Evolutionary conservation across 2,329 filamentous ascomycete genomes (phyloP).

Genomic region (Sclerotinia spermophila): DNA sequence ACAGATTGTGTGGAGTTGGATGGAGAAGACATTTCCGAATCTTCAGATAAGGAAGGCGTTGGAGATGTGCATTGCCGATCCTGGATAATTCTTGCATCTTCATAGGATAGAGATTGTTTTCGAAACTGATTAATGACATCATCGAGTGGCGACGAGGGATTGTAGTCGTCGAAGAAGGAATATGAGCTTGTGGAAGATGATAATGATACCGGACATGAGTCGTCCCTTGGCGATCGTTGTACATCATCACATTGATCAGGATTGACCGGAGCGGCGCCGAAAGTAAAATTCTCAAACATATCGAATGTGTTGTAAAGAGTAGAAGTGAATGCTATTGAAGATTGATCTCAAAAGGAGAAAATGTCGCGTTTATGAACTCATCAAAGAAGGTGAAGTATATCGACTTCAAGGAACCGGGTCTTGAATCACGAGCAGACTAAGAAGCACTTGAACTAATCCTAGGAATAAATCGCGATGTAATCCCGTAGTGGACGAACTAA

Average conservation of each 20-base stretch:
- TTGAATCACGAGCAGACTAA: background rate
- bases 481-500: background rate
- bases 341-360: background rate
- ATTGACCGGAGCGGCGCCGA: conserved; percentile 13
- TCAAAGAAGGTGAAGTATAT: background rate
- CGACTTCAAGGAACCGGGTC: background rate
- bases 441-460: too few relatives aligned
- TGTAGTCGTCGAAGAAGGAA: background rate
- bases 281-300: conserved; percentile 19
- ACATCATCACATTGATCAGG: conserved; percentile 11
- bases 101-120: background rate
- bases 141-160: conserved; percentile 4
- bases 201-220: background rate
- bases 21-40: conserved; percentile 9
- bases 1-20: conserved; percentile 9
- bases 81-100: background rate
- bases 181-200: background rate
- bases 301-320: background rate
- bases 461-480: background rate
- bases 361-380: background rate
- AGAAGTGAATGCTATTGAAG: background rate
- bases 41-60: conserved; percentile 14
- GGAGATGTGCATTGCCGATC: conserved; percentile 8
- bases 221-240: conserved; percentile 13
- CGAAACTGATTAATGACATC: conserved; percentile 12